phyloP scores from a whole-genome alignment of 805 yeast species.

The Ogataea saltuana region DNA sequence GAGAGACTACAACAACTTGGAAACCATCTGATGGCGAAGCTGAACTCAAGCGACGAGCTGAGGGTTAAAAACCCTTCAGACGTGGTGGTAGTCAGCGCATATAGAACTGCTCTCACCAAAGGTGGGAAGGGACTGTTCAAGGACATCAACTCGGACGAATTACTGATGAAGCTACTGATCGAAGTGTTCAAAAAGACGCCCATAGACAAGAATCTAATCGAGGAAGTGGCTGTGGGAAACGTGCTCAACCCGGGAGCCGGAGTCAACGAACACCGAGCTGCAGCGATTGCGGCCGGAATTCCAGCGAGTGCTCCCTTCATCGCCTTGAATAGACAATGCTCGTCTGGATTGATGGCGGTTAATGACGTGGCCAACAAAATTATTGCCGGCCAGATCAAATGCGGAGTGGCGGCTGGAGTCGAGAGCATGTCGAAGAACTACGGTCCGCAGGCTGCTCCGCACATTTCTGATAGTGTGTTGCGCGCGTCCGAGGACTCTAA shows the following conservation, averaged over 20 bases:
- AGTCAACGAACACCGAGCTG: constrained; percentile 92
- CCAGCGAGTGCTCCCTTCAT: constrained; percentile 78
- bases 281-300: constrained; percentile 85
- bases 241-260: constrained; percentile 93
- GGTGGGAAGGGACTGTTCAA: constrained; percentile 87
- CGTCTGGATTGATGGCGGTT: constrained; percentile 89
- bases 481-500: constrained; percentile 48
- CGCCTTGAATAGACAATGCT: constrained; percentile 92
- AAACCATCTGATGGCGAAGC: constrained; percentile 31
- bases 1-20: constrained; percentile 40
- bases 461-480: constrained; percentile 50
- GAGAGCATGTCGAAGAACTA: constrained; percentile 92
- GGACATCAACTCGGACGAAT: constrained; percentile 78
- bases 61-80: constrained; percentile 69
- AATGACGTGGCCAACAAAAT: constrained; percentile 90
- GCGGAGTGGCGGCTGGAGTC: constrained; percentile 91
- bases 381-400: constrained; percentile 79
- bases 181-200: constrained; percentile 59
- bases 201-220: constrained; percentile 56
- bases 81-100: constrained; percentile 86
- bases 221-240: constrained; percentile 88
- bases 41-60: constrained; percentile 25
- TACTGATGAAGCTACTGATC: constrained; percentile 63
- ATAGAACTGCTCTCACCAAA: constrained; percentile 86
- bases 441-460: constrained; percentile 75